These are phyloP conservation scores for Astraeus odoratus DNA, from an alignment of 768 basidiomycete genomes.

Conservation along the genomic window DNA sequence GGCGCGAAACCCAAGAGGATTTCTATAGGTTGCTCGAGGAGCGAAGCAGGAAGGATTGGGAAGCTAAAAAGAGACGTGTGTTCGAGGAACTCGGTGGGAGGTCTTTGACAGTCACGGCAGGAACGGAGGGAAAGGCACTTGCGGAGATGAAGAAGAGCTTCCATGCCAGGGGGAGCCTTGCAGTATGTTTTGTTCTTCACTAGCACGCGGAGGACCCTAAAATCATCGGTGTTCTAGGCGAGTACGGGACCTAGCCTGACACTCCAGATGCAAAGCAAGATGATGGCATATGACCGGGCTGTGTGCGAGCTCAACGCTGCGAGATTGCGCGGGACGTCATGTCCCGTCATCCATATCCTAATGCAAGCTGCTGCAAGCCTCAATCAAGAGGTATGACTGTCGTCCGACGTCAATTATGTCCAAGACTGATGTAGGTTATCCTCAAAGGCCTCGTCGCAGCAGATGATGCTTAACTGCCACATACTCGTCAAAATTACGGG, in stretches of 20 bases:
- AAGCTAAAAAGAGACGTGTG: constrained; percentile 80
- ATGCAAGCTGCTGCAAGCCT: constrained; percentile 60
- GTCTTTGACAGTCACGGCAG: constrained; percentile 21
- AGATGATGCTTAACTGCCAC: constrained; percentile 66
- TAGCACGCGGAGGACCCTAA: background rate
- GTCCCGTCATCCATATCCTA: constrained; percentile 67
- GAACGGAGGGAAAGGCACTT: constrained; percentile 42
- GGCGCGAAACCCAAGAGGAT: constrained; percentile 76
- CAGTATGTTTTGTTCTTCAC: constrained; percentile 32
- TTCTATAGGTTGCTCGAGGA: constrained; percentile 80
- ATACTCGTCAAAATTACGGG: constrained; percentile 68
- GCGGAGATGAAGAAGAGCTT: constrained; percentile 57
- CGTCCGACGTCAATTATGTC: background rate
- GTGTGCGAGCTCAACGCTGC: constrained; percentile 72
- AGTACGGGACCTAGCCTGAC: constrained; percentile 49
- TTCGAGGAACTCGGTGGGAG: constrained; percentile 85
- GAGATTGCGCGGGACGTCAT: constrained; percentile 64
- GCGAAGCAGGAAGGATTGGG: constrained; percentile 76
- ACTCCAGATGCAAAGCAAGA: constrained; percentile 83
- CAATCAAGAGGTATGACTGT: constrained; percentile 50
- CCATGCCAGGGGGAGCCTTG: constrained; percentile 47
- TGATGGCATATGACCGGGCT: constrained; percentile 92
- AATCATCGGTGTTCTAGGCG: constrained; percentile 23
- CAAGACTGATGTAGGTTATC: background rate
- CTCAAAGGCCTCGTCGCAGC: constrained; percentile 41